Evolutionary conservation across 75 land plant genomes (phyloP).

Genomic region (Cryptomeria japonica): DNA sequence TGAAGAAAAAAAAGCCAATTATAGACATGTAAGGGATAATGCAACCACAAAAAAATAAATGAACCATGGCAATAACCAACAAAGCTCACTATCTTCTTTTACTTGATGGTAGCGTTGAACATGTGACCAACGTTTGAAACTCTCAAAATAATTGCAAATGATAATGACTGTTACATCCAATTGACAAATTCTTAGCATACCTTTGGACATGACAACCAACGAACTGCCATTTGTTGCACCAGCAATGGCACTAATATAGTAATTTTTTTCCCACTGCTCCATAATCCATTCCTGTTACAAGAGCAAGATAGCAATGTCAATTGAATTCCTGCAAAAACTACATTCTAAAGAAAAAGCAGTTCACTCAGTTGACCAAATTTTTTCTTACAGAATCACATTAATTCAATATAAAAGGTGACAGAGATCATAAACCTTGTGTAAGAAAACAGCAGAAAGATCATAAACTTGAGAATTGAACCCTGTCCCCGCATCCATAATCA

Average conservation of each 20-base stretch:
- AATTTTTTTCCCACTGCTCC: slow-evolving; percentile 99
- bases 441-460: slow-evolving; percentile 72
- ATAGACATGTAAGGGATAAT: not conserved
- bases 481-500: slow-evolving; percentile 92
- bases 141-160: not conserved
- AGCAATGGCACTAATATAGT: slow-evolving; percentile 90
- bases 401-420: slow-evolving; percentile 4
- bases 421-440: slow-evolving; percentile 64
- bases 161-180: not conserved
- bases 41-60: no score
- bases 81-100: not conserved
- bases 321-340: not conserved
- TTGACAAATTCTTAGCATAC: slow-evolving; percentile 25
- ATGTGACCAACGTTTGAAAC: not conserved
- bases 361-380: not conserved
- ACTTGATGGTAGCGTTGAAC: not conserved
- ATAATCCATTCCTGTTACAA: slow-evolving; percentile 85
- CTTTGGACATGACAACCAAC: slow-evolving; percentile 94
- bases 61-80: not conserved
- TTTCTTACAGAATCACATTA: not conserved
- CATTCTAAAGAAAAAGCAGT: not conserved
- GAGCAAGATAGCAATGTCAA: not conserved
- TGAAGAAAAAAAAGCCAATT: not conserved
- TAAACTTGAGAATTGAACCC: slow-evolving; percentile 76
- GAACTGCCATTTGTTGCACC: slow-evolving; percentile 91